A percentile compares a stretch with the other conserved stretches of the same genome.
phyloP scores from a whole-genome alignment of 2,329 filamentous ascomycete species.

The Fusarium hostae region DNA sequence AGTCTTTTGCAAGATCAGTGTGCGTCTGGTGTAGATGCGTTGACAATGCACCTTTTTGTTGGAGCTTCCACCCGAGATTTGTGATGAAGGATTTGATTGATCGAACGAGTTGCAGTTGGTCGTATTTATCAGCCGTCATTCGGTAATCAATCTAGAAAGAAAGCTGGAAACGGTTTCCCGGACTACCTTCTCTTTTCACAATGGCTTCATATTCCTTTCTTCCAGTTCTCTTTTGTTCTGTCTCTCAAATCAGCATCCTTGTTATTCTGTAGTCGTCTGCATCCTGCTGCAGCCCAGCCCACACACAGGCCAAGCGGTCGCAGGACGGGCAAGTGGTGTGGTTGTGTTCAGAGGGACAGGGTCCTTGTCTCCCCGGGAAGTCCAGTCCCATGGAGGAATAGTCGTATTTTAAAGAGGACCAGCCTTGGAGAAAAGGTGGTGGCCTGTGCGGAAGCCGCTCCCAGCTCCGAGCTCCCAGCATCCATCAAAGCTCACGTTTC shows the following conservation, averaged over 20 bases:
- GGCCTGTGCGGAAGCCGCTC: slow-evolving; percentile 33
- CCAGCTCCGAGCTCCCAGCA: slow-evolving; percentile 1
- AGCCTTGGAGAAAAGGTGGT: slow-evolving; percentile 25
- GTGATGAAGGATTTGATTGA: neutral
- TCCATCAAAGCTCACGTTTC: slow-evolving; percentile 21
- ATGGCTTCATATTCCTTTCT: neutral
- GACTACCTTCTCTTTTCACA: slow-evolving; percentile 5
- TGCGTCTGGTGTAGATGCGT: neutral
- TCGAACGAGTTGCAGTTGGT: neutral
- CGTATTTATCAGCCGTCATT: neutral
- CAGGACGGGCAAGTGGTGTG: slow-evolving; percentile 42
- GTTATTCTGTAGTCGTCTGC: slow-evolving; percentile 23
- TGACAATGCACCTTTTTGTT: neutral
- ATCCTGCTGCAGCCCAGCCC: slow-evolving; percentile 33
- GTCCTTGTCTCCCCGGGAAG: slow-evolving; percentile 34
- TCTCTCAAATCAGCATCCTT: slow-evolving; percentile 23
- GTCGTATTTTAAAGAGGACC: slow-evolving; percentile 20
- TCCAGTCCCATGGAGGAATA: slow-evolving; percentile 30
- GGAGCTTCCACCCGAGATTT: neutral
- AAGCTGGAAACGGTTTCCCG: slow-evolving; percentile 19
- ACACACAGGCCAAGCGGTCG: slow-evolving; percentile 42
- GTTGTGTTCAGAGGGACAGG: slow-evolving; percentile 28
- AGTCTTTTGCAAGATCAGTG: neutral
- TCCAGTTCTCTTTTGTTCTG: neutral
- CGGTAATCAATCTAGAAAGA: slow-evolving; percentile 6